phyloP scores from a whole-genome alignment of 2,329 filamentous ascomycete species.

The Sphaerulina musiva region DNA sequence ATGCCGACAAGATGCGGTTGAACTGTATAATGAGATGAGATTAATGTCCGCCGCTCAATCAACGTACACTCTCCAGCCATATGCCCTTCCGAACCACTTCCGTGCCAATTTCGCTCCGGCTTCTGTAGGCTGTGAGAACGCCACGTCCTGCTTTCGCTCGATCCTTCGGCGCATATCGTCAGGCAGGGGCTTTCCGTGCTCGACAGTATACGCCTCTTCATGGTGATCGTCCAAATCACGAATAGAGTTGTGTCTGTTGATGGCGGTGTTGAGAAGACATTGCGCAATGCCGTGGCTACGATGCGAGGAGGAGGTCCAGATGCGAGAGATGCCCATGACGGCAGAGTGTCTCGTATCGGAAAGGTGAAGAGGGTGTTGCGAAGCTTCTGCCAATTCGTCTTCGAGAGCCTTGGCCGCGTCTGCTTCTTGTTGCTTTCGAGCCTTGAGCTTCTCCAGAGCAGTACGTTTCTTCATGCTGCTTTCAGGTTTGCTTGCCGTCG shows the following conservation, averaged over 20 bases:
- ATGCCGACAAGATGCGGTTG: neutral
- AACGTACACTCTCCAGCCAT: conserved; percentile 56
- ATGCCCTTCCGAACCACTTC: conserved; percentile 50
- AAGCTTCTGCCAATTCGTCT: conserved; percentile 14
- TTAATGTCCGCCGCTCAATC: conserved; percentile 39
- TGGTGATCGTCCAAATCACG: neutral
- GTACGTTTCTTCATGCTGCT: conserved; percentile 8
- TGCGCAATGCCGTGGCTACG: conserved; percentile 53
- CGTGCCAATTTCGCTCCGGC: conserved; percentile 53
- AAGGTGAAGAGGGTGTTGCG: conserved; percentile 21
- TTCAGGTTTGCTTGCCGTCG: conserved; percentile 7
- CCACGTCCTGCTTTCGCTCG: conserved; percentile 50
- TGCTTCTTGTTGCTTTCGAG: conserved; percentile 20
- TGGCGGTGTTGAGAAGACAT: conserved; percentile 46
- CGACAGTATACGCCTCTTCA: neutral
- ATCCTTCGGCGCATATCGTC: conserved; percentile 36
- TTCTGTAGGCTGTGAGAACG: conserved; percentile 61
- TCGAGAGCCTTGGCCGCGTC: conserved; percentile 7
- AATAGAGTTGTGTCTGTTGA: conserved; percentile 19
- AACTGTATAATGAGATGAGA: neutral
- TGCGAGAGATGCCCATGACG: conserved; percentile 57
- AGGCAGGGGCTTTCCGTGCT: neutral
- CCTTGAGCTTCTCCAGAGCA: conserved; percentile 22
- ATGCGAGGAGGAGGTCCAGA: conserved; percentile 56
- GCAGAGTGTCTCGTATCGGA: conserved; percentile 33